Base-by-base conservation (phyloP, 2,329 filamentous ascomycete genomes). In the Arthrobotrys iridis region DNA sequence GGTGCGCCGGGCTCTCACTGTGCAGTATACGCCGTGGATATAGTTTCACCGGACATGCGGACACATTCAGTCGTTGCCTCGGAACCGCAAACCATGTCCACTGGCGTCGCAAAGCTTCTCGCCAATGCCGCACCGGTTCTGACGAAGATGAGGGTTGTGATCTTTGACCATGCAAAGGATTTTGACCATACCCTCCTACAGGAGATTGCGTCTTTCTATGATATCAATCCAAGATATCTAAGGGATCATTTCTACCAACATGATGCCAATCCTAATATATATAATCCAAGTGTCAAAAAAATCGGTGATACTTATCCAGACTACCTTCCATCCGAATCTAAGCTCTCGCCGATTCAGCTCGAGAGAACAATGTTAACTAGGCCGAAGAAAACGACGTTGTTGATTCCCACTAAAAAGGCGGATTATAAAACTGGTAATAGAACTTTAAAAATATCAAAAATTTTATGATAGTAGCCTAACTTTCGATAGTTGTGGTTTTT, bases 281-380 rank as follows among this genome's bases (percentile, higher is more conserved):
- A 22, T 20, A n/a, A 15, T n/a, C 13, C 4, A n/a, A 33, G 6
- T 30, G 15, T 30, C 57, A 4, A 33, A n/a, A n/a, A n/a, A n/a
- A n/a, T 55, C 30, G 33, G 37, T 20, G 37, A 67, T 18, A 58
- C 15, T 7, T 58, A 22, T 46, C 50, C 40, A 24, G 10, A 1
- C 6, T 67, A 67, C 26, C 24, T 67, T 1, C 63, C 63, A 1
- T 67, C 63, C 24, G 63, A 67, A 30, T 22, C 48, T n/a, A 3
- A 24, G 13, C 48, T 58, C 28, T 67, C 63, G 45, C 63, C 63
- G 10, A 45, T 67, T 11, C 63, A 58, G n/a, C 18, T 67, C 5
- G 24, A 45, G 15, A 4, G 37, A 7, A 13, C 35, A n/a, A 15
- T 46, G 8, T 24, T 13, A 1, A 46, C 35, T 6, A 11, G 48